Conservation (phyloP, 1,284 basidiomycete genomes). For the Sporisorium iseilematis-ciliati region DNA sequence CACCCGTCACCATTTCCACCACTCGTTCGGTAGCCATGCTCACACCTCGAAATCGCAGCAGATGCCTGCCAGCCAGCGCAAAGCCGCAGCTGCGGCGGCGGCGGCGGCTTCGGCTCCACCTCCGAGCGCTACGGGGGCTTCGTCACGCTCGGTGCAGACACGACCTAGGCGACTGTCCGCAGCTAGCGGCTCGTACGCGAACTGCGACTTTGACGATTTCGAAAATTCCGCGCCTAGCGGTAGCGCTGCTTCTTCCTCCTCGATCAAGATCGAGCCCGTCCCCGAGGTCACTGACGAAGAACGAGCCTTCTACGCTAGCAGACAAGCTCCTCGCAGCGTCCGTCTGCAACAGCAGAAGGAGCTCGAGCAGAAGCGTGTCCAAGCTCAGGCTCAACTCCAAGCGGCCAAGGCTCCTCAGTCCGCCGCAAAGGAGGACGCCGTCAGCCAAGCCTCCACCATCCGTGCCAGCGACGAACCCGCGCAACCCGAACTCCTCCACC, state of each 20-base stretch:
- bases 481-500: slow-evolving; percentile 24
- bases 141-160: slow-evolving; percentile 2
- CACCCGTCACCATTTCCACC: slow-evolving; percentile 67
- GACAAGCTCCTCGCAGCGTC: slow-evolving; percentile 52
- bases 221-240: slow-evolving; percentile 14
- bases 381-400: slow-evolving; percentile 5
- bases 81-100: slow-evolving; percentile 23
- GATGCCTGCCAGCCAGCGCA: slow-evolving; percentile 59
- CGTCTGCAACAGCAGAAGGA: slow-evolving; percentile 46
- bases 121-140: neutral
- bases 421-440: slow-evolving; percentile 7
- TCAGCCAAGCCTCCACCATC: slow-evolving; percentile 15
- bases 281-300: slow-evolving; percentile 56
- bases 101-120: slow-evolving; percentile 10
- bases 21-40: slow-evolving; percentile 50
- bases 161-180: slow-evolving; percentile 28
- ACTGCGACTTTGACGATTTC: slow-evolving; percentile 55
- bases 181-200: slow-evolving; percentile 55
- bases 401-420: neutral
- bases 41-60: slow-evolving; percentile 52
- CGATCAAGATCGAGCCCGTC: slow-evolving; percentile 39
- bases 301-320: slow-evolving; percentile 46
- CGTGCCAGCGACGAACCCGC: slow-evolving; percentile 42
- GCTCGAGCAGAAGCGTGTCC: slow-evolving; percentile 31
- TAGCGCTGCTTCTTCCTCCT: slow-evolving; percentile 24